Conservation (phyloP, 164 flowering plant genomes). For the Kalanchoe fedtschenkoi region DNA sequence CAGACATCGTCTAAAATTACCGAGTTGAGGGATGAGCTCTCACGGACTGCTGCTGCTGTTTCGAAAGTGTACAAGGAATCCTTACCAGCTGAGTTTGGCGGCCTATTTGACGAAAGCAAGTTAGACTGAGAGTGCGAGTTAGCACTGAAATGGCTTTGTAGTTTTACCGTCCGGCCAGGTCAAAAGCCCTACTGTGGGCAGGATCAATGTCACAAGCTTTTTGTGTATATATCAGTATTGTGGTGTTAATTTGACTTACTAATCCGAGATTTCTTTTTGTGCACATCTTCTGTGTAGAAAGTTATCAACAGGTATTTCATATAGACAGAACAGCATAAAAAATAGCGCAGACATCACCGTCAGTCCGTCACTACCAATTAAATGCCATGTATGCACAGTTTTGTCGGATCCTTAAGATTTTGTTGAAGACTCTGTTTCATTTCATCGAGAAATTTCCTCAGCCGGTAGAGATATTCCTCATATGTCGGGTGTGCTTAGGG, state of each 20-base stretch:
- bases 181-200: not conserved
- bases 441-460: not conserved
- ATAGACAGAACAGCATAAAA: too few species aligned
- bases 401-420: not conserved
- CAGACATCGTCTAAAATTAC: constrained; percentile 34
- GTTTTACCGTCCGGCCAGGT: too few species aligned
- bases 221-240: too few species aligned
- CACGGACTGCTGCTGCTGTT: constrained; percentile 35
- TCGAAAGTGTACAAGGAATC: constrained; percentile 37
- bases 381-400: not conserved
- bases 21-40: constrained; percentile 34
- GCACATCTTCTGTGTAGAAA: too few species aligned
- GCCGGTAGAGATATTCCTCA: not conserved
- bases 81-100: constrained; percentile 17
- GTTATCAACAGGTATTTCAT: too few species aligned
- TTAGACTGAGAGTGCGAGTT: too few species aligned
- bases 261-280: too few species aligned
- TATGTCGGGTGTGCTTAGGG: not conserved
- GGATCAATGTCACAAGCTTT: too few species aligned
- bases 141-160: too few species aligned
- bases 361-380: too few species aligned
- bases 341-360: too few species aligned
- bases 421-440: not conserved
- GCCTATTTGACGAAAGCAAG: constrained; percentile 5
- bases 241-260: too few species aligned